Conservation (phyloP, 139 green algal species). For the Chlorella sp. region DNA sequence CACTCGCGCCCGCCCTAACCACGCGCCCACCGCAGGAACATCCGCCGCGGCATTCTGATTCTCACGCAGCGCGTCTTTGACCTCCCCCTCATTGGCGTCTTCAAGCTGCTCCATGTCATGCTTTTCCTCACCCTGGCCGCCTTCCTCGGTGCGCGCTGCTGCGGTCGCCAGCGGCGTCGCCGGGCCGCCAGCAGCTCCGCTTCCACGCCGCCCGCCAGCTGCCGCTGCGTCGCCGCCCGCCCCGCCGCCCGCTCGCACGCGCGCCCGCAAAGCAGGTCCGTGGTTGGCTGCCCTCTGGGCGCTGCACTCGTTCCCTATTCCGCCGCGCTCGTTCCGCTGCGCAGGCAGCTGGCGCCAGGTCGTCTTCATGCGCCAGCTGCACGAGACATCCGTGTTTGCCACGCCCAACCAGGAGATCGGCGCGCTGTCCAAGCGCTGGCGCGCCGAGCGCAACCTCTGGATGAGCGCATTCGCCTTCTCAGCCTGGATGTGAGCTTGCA, state of each 20-base stretch:
- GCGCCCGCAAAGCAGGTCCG: too few species aligned
- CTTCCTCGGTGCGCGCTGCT: slow-evolving; percentile 33
- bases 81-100: slow-evolving; percentile 32
- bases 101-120: slow-evolving; percentile 58
- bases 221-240: too few species aligned
- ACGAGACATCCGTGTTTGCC: not conserved
- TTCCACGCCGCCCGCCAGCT: too few species aligned
- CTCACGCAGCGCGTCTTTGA: slow-evolving; percentile 37
- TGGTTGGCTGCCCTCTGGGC: too few species aligned
- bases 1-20: too few species aligned
- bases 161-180: too few species aligned
- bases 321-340: not conserved
- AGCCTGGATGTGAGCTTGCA: slow-evolving; percentile 19
- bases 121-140: slow-evolving; percentile 47
- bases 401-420: slow-evolving; percentile 39
- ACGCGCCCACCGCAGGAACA: slow-evolving; percentile 7
- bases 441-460: slow-evolving; percentile 58
- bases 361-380: not conserved
- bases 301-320: too few species aligned
- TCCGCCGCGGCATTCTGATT: slow-evolving; percentile 17
- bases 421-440: slow-evolving; percentile 54
- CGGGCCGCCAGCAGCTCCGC: too few species aligned
- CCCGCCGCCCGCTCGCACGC: too few species aligned
- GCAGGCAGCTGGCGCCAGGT: slow-evolving; percentile 14
- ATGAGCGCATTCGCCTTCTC: slow-evolving; percentile 29